Evolutionary conservation across 768 basidiomycete genomes (phyloP).

Genomic region (Termitomyces sp.): DNA sequence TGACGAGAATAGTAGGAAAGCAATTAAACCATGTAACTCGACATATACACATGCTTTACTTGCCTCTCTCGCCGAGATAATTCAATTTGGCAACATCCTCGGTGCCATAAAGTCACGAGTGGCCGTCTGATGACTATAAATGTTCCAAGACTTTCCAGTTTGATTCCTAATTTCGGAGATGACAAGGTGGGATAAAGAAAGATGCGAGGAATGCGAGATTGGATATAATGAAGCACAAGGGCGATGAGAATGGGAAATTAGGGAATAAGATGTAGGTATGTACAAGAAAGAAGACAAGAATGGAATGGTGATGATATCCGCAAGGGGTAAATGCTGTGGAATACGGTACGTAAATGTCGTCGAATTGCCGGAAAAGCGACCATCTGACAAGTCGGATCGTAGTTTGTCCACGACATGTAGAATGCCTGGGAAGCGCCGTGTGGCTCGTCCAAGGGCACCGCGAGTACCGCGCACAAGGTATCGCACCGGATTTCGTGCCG

Average conservation of each 20-base stretch:
- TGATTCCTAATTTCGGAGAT: constrained; percentile 8
- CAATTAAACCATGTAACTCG: constrained; percentile 2
- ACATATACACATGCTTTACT: constrained; percentile 4
- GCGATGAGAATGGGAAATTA: constrained; percentile 10
- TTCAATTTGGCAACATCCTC: neutral
- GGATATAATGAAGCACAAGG: constrained; percentile 16
- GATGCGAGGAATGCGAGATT: constrained; percentile 9
- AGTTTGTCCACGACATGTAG: constrained; percentile 12
- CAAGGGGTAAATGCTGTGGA: constrained; percentile 8
- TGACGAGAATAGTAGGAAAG: constrained; percentile 13
- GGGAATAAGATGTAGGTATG: constrained; percentile 11
- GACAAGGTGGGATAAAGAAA: constrained; percentile 7
- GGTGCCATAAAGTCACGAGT: neutral
- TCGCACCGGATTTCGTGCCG: neutral
- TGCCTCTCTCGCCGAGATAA: neutral
- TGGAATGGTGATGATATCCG: constrained; percentile 9
- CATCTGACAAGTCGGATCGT: constrained; percentile 8
- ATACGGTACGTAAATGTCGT: constrained; percentile 10
- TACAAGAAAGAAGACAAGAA: constrained; percentile 10
- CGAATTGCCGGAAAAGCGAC: neutral
- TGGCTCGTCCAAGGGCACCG: neutral
- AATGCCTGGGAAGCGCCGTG: neutral
- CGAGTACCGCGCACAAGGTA: neutral
- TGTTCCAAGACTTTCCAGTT: constrained; percentile 9
- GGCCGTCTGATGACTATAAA: neutral